These are phyloP conservation scores for Viola odorata DNA, from an alignment of 345 rosid genomes.

Conservation along the genomic window DNA sequence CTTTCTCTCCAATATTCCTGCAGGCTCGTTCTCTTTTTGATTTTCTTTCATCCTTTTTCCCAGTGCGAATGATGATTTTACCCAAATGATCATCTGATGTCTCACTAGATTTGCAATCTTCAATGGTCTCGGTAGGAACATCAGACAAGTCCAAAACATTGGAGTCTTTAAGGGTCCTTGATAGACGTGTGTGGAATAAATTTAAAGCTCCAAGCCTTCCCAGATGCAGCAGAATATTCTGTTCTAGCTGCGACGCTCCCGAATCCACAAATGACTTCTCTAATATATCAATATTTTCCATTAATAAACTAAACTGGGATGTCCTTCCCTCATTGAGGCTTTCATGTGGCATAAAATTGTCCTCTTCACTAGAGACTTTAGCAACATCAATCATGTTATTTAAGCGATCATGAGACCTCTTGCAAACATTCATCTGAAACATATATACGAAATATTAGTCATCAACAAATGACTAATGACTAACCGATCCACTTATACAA, in stretches of 20 bases:
- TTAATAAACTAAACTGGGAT: conserved; percentile 42
- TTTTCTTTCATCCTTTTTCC: conserved; percentile 39
- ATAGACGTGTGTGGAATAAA: conserved; percentile 39
- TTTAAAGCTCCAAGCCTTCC: conserved; percentile 62
- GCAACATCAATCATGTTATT: conserved; percentile 8
- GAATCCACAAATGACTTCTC: conserved; percentile 54
- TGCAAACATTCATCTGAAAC: conserved; percentile 32
- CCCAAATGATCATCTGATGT: conserved; percentile 14
- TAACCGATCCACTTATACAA: neutral
- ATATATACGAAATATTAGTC: conserved; percentile 3
- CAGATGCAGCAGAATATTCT: conserved; percentile 54
- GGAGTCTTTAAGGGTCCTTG: conserved; percentile 30
- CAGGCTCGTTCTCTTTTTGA: conserved; percentile 31
- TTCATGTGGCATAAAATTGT: conserved; percentile 7
- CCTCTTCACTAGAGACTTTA: conserved; percentile 2
- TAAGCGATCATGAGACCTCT: conserved; percentile 18
- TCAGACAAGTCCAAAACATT: conserved; percentile 31
- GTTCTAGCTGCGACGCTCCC: conserved; percentile 44
- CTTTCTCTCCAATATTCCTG: conserved; percentile 3
- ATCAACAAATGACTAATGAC: conserved; percentile 1
- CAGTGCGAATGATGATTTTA: conserved; percentile 32
- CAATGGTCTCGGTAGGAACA: conserved; percentile 15
- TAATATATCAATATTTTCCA: conserved; percentile 58
- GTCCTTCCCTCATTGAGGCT: conserved; percentile 19
- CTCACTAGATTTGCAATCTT: conserved; percentile 16